Evolutionary conservation across 2,329 filamentous ascomycete genomes (phyloP).

Genomic region (Fusarium concolor): DNA sequence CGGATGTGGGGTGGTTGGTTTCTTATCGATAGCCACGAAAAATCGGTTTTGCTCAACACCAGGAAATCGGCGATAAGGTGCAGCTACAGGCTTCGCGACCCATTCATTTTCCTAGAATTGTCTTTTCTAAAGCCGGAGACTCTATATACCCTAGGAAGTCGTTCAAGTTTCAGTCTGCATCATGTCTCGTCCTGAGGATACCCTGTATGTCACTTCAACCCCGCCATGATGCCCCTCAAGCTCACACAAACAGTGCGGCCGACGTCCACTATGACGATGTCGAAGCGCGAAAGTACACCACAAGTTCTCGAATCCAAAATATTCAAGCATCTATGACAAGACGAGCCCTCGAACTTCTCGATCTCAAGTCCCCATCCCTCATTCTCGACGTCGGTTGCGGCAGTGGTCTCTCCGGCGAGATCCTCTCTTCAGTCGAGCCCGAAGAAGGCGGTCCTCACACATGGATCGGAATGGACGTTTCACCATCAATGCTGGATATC

Average conservation of each 20-base stretch:
- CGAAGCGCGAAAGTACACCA: conserved; percentile 98
- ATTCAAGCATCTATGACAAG: conserved; percentile 96
- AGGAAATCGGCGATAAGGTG: conserved; percentile 26
- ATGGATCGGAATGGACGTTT: conserved; percentile 98
- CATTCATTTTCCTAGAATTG: neutral
- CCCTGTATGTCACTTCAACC: conserved; percentile 70
- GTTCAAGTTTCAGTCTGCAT: conserved; percentile 47
- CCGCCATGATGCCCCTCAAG: conserved; percentile 41
- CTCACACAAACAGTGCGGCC: conserved; percentile 72
- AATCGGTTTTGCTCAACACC: conserved; percentile 38
- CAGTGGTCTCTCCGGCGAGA: conserved; percentile 93
- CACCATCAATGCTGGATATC: conserved; percentile 94
- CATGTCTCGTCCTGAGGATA: conserved; percentile 98
- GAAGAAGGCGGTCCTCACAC: conserved; percentile 86
- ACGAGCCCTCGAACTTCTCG: conserved; percentile 90
- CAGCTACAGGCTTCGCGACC: conserved; percentile 2
- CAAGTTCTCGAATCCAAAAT: conserved; percentile 91
- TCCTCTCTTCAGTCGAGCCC: conserved; percentile 77
- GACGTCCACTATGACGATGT: conserved; percentile 98
- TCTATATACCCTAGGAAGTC: accelerated
- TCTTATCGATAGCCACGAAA: conserved; percentile 48
- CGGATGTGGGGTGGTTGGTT: neutral
- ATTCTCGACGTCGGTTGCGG: conserved; percentile 98
- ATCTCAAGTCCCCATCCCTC: conserved; percentile 81
- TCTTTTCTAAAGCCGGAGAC: accelerated